These are phyloP conservation scores for Cytospora piceicola DNA, from an alignment of 2,329 filamentous ascomycete species.

Conservation along the genomic window DNA sequence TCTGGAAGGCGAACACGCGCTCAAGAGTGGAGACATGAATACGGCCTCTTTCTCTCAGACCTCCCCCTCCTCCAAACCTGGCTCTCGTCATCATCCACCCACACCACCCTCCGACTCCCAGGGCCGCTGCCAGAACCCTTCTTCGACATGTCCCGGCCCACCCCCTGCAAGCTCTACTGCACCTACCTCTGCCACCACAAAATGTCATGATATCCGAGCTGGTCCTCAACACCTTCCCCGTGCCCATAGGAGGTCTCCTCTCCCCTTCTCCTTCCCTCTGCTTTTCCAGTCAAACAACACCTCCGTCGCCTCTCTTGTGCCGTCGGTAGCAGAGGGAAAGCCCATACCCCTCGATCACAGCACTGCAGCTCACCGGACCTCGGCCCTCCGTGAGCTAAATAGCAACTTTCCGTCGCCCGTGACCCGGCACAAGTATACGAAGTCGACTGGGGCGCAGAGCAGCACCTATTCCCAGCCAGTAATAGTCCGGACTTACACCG, in stretches of 20 bases:
- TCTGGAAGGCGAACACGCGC: constrained; percentile 32
- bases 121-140: constrained; percentile 20
- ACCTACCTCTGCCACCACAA: constrained; percentile 34
- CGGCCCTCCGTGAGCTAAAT: constrained; percentile 63
- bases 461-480: constrained; percentile 68
- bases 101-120: constrained; percentile 27
- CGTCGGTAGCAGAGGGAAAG: constrained; percentile 59
- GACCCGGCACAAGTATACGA: constrained; percentile 57
- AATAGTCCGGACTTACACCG: constrained; percentile 66
- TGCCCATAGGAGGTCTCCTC: constrained; percentile 40
- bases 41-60: constrained; percentile 26
- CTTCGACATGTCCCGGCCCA: constrained; percentile 21
- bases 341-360: constrained; percentile 61
- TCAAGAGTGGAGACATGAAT: constrained; percentile 32
- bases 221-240: constrained; percentile 33
- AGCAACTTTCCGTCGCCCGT: constrained; percentile 55
- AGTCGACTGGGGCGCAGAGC: constrained; percentile 59
- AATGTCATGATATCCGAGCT: constrained; percentile 25
- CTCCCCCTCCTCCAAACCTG: constrained; percentile 20
- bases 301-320: constrained; percentile 57
- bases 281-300: constrained; percentile 52
- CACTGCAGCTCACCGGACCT: constrained; percentile 60
- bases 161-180: constrained; percentile 32
- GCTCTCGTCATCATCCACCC: constrained; percentile 26
- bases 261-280: constrained; percentile 54